phyloP scores from a whole-genome alignment of 2,329 filamentous ascomycete species.

The Escovopsis sp. region DNA sequence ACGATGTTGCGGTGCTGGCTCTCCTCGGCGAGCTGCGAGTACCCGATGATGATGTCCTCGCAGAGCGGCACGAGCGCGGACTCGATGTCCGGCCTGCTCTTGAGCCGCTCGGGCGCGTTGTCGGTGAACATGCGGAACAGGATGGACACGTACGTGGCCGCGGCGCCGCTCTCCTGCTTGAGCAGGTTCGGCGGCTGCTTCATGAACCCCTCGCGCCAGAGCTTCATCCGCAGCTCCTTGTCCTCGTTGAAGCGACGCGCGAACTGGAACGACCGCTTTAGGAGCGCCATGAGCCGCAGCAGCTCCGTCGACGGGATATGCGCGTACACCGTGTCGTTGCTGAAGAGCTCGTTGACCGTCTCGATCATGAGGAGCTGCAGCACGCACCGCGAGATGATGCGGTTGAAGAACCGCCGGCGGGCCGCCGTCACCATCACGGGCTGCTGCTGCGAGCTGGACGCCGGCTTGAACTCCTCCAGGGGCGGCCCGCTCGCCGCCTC shows the following conservation, averaged over 20 bases:
- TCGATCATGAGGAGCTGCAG: constrained; percentile 98
- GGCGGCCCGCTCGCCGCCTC: constrained; percentile 23
- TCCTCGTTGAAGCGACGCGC: constrained; percentile 96
- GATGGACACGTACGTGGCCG: constrained; percentile 90
- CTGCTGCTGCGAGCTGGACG: constrained; percentile 65
- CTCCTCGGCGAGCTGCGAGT: constrained; percentile 80
- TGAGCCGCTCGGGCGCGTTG: constrained; percentile 64
- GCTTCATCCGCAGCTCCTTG: constrained; percentile 81
- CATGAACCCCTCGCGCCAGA: constrained; percentile 99
- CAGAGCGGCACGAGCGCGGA: constrained; percentile 86
- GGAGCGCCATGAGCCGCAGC: constrained; percentile 76
- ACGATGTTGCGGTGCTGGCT: constrained; percentile 94
- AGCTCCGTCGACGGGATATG: constrained; percentile 86
- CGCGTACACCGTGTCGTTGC: constrained; percentile 86
- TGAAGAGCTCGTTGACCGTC: constrained; percentile 96
- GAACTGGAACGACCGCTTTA: constrained; percentile 95
- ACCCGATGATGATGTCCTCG: constrained; percentile 81
- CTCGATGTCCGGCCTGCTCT: constrained; percentile 72
- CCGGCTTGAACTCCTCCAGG: constrained; percentile 79
- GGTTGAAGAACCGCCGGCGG: constrained; percentile 91
- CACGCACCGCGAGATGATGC: constrained; percentile 97
- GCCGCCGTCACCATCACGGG: constrained; percentile 87
- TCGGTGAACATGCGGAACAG: constrained; percentile 96
- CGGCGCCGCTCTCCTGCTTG: constrained; percentile 89
- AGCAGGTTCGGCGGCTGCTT: constrained; percentile 95